These are phyloP conservation scores for Aspergillus udagawae DNA, from an alignment of 2,329 filamentous ascomycete genomes.

Conservation along the genomic window DNA sequence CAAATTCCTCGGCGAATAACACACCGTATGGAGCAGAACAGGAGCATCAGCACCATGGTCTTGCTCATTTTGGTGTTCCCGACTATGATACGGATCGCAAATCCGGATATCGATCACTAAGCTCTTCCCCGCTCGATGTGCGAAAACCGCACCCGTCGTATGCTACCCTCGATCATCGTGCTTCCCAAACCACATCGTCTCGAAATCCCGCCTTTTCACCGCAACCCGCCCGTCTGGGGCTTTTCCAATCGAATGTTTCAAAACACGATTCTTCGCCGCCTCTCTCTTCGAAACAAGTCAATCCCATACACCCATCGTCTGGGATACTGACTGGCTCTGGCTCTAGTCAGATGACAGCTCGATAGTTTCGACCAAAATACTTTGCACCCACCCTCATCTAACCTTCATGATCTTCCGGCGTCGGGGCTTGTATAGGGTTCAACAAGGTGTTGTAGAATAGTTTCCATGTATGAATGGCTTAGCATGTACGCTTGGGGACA, in stretches of 20 bases:
- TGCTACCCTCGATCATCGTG: constrained; percentile 23
- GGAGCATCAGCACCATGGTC: constrained; percentile 20
- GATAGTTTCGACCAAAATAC: constrained; percentile 15
- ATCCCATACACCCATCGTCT: constrained; percentile 28
- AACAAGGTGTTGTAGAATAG: constrained; percentile 14
- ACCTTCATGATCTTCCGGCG: background rate
- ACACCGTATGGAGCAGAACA: constrained; percentile 41
- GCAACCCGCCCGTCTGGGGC: constrained; percentile 29
- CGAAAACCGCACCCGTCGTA: constrained; percentile 33
- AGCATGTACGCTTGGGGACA: constrained; percentile 18
- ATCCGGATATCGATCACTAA: constrained; percentile 35
- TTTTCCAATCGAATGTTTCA: constrained; percentile 27
- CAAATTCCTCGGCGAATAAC: constrained; percentile 41
- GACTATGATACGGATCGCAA: constrained; percentile 34
- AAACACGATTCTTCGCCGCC: constrained; percentile 30
- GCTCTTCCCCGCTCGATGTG: constrained; percentile 37
- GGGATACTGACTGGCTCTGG: constrained; percentile 26
- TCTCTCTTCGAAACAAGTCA: constrained; percentile 27
- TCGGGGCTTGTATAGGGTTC: constrained; percentile 12
- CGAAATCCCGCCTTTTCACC: constrained; percentile 32
- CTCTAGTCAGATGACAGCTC: constrained; percentile 31
- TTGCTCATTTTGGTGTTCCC: constrained; percentile 24
- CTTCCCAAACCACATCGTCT: constrained; percentile 16
- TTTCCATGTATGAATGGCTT: constrained; percentile 19
- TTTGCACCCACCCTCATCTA: background rate